phyloP scores from a whole-genome alignment of 192 early-diverging fungal species.

The Podochytrium sp. region DNA sequence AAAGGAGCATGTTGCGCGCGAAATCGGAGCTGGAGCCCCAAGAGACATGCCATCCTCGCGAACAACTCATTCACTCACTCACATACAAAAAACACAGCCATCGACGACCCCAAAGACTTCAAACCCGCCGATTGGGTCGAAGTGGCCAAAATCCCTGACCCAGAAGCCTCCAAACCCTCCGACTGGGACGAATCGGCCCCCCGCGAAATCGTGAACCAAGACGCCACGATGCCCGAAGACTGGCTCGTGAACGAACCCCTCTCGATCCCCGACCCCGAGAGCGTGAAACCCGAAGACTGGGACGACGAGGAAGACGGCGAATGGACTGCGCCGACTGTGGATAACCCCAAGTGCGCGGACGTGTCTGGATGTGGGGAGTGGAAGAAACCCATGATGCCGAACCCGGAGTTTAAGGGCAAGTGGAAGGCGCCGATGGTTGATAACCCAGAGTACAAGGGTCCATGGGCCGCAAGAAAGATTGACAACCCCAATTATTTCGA shows the following conservation, averaged over 20 bases:
- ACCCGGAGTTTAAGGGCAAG: slow-evolving; percentile 93
- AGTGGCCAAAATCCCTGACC: slow-evolving; percentile 79
- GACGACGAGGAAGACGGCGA: slow-evolving; percentile 91
- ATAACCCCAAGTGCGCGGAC: slow-evolving; percentile 85
- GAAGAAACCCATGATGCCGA: slow-evolving; percentile 79
- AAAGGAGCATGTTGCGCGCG: too few species aligned
- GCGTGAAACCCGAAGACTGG: slow-evolving; percentile 88
- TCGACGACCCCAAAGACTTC: slow-evolving; percentile 70
- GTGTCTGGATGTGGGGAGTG: slow-evolving; percentile 80
- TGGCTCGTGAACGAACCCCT: slow-evolving; percentile 84
- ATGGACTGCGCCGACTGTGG: slow-evolving; percentile 75
- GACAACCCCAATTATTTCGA: slow-evolving; percentile 85
- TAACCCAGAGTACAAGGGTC: slow-evolving; percentile 93
- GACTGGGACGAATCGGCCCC: slow-evolving; percentile 92
- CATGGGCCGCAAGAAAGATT: slow-evolving; percentile 85
- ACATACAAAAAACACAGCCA: slow-evolving; percentile 61
- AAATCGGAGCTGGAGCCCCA: too few species aligned
- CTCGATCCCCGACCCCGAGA: slow-evolving; percentile 77
- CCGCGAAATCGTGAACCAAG: slow-evolving; percentile 71
- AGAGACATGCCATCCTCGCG: too few species aligned
- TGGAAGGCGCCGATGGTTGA: slow-evolving; percentile 84
- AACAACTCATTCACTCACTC: too few species aligned
- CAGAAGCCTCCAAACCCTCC: slow-evolving; percentile 74
- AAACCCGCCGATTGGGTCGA: slow-evolving; percentile 93
- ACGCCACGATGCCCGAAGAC: slow-evolving; percentile 80